Conservation (phyloP, 2,329 filamentous ascomycete species). For the Epichloe baconii region DNA sequence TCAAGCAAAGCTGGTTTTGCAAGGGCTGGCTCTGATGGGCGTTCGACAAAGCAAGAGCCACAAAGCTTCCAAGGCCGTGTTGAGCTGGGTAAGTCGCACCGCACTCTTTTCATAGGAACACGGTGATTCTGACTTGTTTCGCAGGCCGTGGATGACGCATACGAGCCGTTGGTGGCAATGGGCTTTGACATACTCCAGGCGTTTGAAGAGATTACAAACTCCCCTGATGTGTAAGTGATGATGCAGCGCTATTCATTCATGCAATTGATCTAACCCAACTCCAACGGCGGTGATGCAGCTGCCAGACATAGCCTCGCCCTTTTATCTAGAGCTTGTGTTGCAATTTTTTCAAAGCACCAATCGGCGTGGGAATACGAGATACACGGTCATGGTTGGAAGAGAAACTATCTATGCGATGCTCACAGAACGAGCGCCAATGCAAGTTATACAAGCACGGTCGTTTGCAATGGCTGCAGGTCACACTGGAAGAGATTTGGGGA, state of each 20-base stretch:
- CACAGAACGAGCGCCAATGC: neutral
- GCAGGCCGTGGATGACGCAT: constrained; percentile 55
- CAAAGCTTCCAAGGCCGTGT: constrained; percentile 56
- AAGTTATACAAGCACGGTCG: neutral
- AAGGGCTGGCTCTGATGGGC: constrained; percentile 69
- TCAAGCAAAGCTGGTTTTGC: constrained; percentile 55
- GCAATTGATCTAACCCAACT: neutral
- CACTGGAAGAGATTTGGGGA: no score
- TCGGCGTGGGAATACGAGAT: no score
- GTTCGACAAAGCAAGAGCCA: constrained; percentile 72
- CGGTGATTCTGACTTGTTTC: constrained; percentile 9
- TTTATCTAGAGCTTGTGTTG: neutral
- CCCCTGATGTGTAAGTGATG: constrained; percentile 36
- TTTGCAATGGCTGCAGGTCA: no score
- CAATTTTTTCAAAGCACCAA: neutral
- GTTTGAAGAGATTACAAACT: constrained; percentile 68
- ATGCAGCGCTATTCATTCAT: neutral
- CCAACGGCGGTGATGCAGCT: neutral
- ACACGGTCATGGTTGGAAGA: no score
- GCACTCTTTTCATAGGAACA: no score
- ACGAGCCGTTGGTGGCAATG: constrained; percentile 64
- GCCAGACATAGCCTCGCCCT: neutral
- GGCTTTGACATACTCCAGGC: constrained; percentile 67
- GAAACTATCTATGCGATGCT: neutral
- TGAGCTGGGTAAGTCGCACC: constrained; percentile 59